Percentiles rank a stretch among this genome's conserved stretches.
Evolutionary conservation across 2,329 filamentous ascomycete genomes (phyloP).

Genomic region (Lithohypha guttulata): DNA sequence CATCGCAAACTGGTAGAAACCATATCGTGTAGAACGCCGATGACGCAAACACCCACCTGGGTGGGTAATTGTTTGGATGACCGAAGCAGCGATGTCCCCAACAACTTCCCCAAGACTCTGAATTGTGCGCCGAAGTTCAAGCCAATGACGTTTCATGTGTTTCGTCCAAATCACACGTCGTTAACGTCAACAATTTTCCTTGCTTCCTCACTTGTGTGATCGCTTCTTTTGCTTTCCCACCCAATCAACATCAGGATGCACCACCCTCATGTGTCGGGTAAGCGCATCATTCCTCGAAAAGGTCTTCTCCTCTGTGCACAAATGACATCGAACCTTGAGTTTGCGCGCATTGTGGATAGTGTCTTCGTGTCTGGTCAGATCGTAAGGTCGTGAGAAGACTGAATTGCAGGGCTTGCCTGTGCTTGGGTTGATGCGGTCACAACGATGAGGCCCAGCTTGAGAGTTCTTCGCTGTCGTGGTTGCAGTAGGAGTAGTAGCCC

Average conservation of each 20-base stretch:
- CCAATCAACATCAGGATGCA: conserved; percentile 78
- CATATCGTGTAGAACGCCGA: no score
- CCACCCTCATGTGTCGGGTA: conserved; percentile 86
- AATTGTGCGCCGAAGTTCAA: neutral
- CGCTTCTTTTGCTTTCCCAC: conserved; percentile 47
- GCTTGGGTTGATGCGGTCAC: conserved; percentile 84
- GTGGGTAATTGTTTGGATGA: no score
- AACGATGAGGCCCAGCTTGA: conserved; percentile 86
- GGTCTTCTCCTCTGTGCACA: conserved; percentile 93
- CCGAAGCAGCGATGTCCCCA: no score
- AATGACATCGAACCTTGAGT: conserved; percentile 83
- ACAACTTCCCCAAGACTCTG: no score
- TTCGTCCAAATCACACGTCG: neutral
- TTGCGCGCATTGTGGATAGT: conserved; percentile 94
- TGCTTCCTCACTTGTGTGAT: conserved; percentile 13
- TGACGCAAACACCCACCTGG: no score
- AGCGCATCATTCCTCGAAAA: conserved; percentile 93
- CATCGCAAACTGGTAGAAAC: no score
- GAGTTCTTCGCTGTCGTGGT: conserved; percentile 55
- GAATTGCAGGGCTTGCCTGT: conserved; percentile 93
- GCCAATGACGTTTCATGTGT: conserved; percentile 1
- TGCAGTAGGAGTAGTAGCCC: conserved; percentile 33
- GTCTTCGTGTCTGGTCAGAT: conserved; percentile 90
- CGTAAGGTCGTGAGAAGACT: conserved; percentile 89
- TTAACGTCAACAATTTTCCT: conserved; percentile 1